phyloP scores from a whole-genome alignment of 176 grass and related monocot genomes.

The Typha latifolia region DNA sequence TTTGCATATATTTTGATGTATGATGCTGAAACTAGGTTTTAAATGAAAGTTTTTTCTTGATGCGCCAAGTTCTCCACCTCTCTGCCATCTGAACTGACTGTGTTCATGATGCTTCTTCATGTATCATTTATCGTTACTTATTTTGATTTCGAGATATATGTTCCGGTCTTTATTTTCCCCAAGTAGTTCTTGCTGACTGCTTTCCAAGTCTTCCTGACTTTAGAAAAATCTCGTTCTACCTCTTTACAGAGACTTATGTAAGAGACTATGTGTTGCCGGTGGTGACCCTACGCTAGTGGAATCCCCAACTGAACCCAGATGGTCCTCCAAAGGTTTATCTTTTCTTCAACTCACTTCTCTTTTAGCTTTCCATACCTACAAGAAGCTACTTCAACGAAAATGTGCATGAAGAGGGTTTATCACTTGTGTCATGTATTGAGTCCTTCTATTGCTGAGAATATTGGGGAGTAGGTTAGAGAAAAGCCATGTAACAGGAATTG shows the following conservation, averaged over 20 bases:
- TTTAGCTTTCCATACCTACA: background rate
- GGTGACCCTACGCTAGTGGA: conserved; percentile 55
- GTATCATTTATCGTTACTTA: background rate
- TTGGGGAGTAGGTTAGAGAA: no score
- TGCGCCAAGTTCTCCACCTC: no score
- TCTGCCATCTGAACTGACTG: background rate
- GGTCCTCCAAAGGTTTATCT: conserved; percentile 70
- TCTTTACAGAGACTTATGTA: conserved; percentile 57
- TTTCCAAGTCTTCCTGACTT: background rate
- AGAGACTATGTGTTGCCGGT: conserved; percentile 68
- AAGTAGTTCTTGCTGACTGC: background rate
- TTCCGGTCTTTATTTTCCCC: background rate
- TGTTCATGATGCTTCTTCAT: background rate
- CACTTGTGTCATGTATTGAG: no score
- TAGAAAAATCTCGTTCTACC: conserved; percentile 1
- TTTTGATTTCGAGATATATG: background rate
- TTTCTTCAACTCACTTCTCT: conserved; percentile 7
- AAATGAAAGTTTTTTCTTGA: no score
- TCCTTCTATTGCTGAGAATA: no score
- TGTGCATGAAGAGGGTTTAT: no score
- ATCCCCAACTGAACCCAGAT: conserved; percentile 87
- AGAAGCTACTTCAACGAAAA: background rate
- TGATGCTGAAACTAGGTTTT: no score
- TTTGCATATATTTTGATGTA: no score
- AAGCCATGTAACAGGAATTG: no score